Evolutionary conservation across 805 yeast genomes (phyloP).

Genomic region (Suhomyces xylopsoci): DNA sequence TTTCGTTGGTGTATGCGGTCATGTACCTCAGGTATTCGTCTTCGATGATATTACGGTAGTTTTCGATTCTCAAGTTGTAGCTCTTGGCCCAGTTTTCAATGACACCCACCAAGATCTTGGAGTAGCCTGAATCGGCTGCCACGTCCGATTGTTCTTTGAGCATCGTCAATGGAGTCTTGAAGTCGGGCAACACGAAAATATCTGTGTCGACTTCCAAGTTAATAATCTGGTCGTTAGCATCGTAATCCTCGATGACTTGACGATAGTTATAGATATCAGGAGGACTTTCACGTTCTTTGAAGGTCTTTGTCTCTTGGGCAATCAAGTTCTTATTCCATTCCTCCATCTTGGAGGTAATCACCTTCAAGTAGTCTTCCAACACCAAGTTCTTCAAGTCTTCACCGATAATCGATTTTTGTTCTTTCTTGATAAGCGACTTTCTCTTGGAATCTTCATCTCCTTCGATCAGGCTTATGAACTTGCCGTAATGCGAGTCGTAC

Average conservation of each 20-base stretch:
- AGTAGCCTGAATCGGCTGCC: conserved; percentile 81
- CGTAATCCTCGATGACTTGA: conserved; percentile 40
- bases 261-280: conserved; percentile 69
- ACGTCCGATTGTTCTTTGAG: conserved; percentile 87
- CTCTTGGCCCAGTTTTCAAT: conserved; percentile 65
- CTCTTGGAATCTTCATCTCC: conserved; percentile 11
- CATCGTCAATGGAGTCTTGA: conserved; percentile 75
- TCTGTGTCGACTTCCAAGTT: conserved; percentile 40
- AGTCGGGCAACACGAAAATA: conserved; percentile 66
- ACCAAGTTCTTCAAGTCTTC: conserved; percentile 70
- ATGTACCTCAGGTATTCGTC: conserved; percentile 40
- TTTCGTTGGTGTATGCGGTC: conserved; percentile 40
- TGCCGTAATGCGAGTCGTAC: conserved; percentile 65
- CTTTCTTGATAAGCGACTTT: conserved; percentile 33
- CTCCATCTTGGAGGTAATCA: conserved; percentile 68
- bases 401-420: conserved; percentile 56
- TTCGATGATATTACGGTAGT: conserved; percentile 57
- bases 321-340: conserved; percentile 81
- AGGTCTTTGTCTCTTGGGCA: conserved; percentile 62
- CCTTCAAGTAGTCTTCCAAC: conserved; percentile 71
- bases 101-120: conserved; percentile 74
- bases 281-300: conserved; percentile 61
- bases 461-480: conserved; percentile 26
- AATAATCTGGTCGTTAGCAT: conserved; percentile 31
- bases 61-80: conserved; percentile 56